A percentile compares a stretch with the other conserved stretches of the same genome.
phyloP scores from a whole-genome alignment of 2,329 filamentous ascomycete genomes.

The Calonectria fujianensis region DNA sequence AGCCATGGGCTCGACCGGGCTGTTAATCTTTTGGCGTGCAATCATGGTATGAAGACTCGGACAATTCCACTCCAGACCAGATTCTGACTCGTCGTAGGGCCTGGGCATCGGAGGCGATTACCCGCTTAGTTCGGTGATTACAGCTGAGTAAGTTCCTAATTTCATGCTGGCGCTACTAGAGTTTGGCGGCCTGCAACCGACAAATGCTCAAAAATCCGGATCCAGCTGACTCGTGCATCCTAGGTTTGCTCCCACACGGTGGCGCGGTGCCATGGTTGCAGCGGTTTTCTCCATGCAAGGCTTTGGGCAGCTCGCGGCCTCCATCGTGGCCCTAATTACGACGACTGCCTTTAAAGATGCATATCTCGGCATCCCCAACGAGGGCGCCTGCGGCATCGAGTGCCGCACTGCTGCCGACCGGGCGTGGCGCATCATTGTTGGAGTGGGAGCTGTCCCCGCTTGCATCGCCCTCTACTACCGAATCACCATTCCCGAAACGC shows the following conservation, averaged over 20 bases:
- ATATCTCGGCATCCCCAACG: conserved; percentile 65
- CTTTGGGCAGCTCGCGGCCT: conserved; percentile 84
- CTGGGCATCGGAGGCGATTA: conserved; percentile 89
- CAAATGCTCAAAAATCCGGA: conserved; percentile 23
- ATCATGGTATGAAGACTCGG: conserved; percentile 73
- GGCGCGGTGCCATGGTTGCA: conserved; percentile 89
- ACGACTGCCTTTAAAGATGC: conserved; percentile 77
- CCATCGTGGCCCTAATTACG: conserved; percentile 82
- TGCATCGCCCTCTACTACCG: conserved; percentile 90
- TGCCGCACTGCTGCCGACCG: conserved; percentile 85
- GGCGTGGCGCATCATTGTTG: conserved; percentile 88
- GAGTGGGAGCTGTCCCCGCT: conserved; percentile 85
- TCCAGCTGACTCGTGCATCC: conserved; percentile 43
- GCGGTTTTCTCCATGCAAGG: conserved; percentile 91
- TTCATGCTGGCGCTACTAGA: conserved; percentile 27
- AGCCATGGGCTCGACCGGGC: conserved; percentile 74
- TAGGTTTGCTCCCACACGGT: conserved; percentile 86
- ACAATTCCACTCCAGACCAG: background rate
- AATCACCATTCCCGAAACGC: conserved; percentile 89
- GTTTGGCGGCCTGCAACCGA: conserved; percentile 41
- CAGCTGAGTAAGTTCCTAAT: conserved; percentile 75
- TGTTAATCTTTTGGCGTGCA: conserved; percentile 85
- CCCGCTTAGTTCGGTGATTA: conserved; percentile 86
- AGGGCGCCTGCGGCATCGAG: conserved; percentile 72
- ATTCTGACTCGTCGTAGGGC: conserved; percentile 64